Percentiles rank a stretch among this genome's conserved stretches.
Conservation (phyloP, 2,329 filamentous ascomycete genomes). For the Trichophyton simii region DNA sequence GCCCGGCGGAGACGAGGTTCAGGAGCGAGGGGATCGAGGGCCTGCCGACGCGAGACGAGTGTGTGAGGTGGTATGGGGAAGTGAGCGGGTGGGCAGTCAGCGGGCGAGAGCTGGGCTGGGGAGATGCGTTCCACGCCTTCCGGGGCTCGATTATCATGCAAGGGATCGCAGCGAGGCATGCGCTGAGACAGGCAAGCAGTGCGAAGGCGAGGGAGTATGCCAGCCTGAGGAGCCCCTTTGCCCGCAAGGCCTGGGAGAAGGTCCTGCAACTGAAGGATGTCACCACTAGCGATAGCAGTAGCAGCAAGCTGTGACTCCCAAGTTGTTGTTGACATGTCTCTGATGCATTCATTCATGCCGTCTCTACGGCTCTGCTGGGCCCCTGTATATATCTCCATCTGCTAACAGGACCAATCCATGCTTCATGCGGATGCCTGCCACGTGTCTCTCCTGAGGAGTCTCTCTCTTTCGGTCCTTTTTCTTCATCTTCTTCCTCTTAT, state of each 20-base stretch:
- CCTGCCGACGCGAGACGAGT: constrained; percentile 47
- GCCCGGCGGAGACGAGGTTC: constrained; percentile 39
- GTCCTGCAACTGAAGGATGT: constrained; percentile 38
- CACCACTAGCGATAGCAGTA: too few relatives aligned
- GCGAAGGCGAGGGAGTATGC: constrained; percentile 64
- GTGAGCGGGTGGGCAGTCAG: constrained; percentile 59
- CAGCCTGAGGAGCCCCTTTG: constrained; percentile 56
- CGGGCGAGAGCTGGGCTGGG: constrained; percentile 44
- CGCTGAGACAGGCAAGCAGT: constrained; percentile 77
- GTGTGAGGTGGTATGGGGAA: constrained; percentile 54
- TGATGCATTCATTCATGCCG: neutral
- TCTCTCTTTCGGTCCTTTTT: neutral
- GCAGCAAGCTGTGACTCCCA: neutral
- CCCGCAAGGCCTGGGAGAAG: constrained; percentile 64
- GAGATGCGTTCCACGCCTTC: constrained; percentile 50
- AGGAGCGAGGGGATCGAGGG: constrained; percentile 53
- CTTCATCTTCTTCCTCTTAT: too few relatives aligned
- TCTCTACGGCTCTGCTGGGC: neutral
- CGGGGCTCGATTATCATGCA: constrained; percentile 57
- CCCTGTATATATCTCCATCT: neutral
- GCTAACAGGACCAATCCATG: neutral
- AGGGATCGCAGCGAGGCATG: constrained; percentile 83
- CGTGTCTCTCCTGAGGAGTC: neutral
- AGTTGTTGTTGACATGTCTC: neutral
- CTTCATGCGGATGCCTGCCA: neutral